Base-by-base conservation (phyloP, 208 protist genomes). In the Trypanosoma cruzi region DNA sequence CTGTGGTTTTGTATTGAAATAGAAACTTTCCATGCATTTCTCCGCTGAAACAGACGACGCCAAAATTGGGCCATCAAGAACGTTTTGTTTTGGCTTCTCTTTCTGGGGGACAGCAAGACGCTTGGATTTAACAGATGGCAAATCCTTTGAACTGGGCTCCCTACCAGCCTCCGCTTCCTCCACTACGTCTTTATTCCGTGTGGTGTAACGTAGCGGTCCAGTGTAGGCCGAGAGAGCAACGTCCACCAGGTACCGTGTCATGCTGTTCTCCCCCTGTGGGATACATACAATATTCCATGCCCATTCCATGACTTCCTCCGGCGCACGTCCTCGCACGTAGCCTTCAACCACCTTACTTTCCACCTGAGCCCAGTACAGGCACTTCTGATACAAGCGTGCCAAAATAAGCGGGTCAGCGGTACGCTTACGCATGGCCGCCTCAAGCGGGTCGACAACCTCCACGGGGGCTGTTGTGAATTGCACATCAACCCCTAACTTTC, bases 211-310 rank as follows among this genome's bases (percentile, higher is more conserved):
- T 22, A 85, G 66, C 31, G 73, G 57, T n/a, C 78, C 81, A 26
- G 52, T 66, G 29, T 73, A 85, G 26, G 75, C 32, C 13, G 86
- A 86, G 11, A 72, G 66, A 0, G 85, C 79, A 7, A 85, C 80
- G 50, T 92, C 86, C 20, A 92, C 83, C 5, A 94, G 72, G 64
- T 89, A 90, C 24, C 56, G 58, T n/a, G 55, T 48, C 1, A 75
- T 73, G 13, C 81, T 75, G 14, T 65, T 26, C 14, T 63, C 24
- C n/a, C 65, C 42, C 26, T 60, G 49, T 29, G 65, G 73, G 18
- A 91, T 69, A 5, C 49, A 29, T 36, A 96, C 85, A 13, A 81
- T 56, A 53, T 96, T 96, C 90, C 90, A 96, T 28, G 62, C 60
- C 90, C 90, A 96, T 42, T 80, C 71, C 22, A 88, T 54, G 36